Conservation (phyloP, 73 alveolate genomes). For the Durusdinium trenchii region DNA sequence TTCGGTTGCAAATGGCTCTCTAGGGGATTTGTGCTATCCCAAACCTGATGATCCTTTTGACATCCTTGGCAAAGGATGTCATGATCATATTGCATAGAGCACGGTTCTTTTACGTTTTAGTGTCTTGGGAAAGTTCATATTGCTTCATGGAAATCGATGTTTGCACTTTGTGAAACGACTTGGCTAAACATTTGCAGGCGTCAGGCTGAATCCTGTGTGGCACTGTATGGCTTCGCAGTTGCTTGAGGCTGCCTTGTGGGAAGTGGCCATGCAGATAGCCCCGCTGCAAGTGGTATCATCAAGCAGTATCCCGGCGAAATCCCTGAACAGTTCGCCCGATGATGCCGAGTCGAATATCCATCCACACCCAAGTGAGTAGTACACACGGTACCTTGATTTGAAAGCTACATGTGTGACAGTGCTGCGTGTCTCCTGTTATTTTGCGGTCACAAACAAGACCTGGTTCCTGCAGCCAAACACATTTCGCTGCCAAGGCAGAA, state of each 20-base stretch:
- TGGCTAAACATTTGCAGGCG: neutral
- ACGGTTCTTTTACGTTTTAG: no score
- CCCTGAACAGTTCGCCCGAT: neutral
- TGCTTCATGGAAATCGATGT: neutral
- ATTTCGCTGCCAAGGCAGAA: neutral
- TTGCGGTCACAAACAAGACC: neutral
- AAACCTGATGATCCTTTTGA: no score
- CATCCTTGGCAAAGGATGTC: neutral
- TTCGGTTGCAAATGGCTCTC: no score
- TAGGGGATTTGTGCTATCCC: no score
- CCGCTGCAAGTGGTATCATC: conserved; percentile 3
- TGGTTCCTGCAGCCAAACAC: no score
- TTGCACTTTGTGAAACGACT: neutral
- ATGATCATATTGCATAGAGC: neutral
- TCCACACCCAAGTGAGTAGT: neutral
- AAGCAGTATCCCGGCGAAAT: neutral
- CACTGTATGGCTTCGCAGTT: neutral
- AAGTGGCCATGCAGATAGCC: neutral
- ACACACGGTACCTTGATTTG: neutral
- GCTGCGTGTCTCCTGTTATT: neutral
- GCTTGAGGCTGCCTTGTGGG: neutral
- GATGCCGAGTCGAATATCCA: neutral
- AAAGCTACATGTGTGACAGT: neutral
- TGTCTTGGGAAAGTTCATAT: neutral
- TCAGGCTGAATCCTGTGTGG: neutral